Evolutionary conservation across 1,284 basidiomycete species (phyloP), one percentile per base, ranked within the genome.

Genomic region (Laetiporus sulphureus): DNA sequence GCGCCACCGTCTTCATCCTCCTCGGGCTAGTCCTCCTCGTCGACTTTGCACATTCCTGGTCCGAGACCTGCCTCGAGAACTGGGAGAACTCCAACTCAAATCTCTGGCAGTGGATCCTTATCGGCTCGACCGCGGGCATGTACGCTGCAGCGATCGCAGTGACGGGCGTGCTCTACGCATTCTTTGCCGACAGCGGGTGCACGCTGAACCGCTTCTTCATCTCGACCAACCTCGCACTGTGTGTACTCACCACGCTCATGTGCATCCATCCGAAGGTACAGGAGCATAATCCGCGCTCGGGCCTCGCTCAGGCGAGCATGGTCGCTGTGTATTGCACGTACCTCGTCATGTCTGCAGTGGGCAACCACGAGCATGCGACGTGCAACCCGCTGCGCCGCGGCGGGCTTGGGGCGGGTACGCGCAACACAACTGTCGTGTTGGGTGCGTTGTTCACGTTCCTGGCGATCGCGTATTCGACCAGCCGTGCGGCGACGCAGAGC

Each of bases 41-140:
- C 64, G 95, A 99, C 71, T 98, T 99, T 61, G 96, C 95, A 0
- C 96, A 99, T 60, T 88, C 91, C 2, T 99, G 93, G 93, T 92
- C 92, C 24, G 95, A 99, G 66, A 94, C 84, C 11, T 98, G 95
- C 59, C 77, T 98, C 38, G 87, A 97, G 53, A 91, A 91, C 48
- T 98, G 92, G 92, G 94, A 97, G 62, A 77, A 80, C 45, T 83
- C 83, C 24, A 72, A 79, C 39, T 94, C 92, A 10, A 89, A 88
- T 50, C 67, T 95, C 40, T 99, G 95, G 95, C 93, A 97, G 65
- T 97, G 89, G 78, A 83, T 96, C 46, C 82, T 99, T 42, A 83
- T 99, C 48, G 85, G 90, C 15, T 93, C 91, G n/a, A 98, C 96
- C 0, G 82, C 85, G 18, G 73, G 80, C 36, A 85, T 95, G 77